Conservation (phyloP, 352 stramenopile species). For the Stramenopiles sp. region DNA sequence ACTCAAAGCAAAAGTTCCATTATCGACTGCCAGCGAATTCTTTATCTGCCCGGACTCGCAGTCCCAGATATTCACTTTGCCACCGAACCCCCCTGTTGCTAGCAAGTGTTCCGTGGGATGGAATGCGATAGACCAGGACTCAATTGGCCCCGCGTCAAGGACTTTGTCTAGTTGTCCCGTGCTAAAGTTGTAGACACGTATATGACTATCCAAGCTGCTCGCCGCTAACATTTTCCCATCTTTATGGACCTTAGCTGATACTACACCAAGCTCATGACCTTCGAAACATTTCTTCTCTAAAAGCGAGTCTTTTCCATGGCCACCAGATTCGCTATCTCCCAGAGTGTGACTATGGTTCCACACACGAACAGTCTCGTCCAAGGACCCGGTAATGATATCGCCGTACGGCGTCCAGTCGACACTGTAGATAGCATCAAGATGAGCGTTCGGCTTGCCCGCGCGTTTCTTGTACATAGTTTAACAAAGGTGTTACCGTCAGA, state of each 20-base stretch:
- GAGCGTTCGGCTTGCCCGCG: constrained; percentile 24
- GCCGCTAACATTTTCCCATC: constrained; percentile 44
- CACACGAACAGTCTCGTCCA: constrained; percentile 47
- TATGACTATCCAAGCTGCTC: constrained; percentile 53
- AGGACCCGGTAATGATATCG: constrained; percentile 57
- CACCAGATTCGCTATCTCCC: background rate
- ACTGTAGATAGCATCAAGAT: constrained; percentile 63
- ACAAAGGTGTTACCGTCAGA: too few species aligned
- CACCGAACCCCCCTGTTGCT: constrained; percentile 49
- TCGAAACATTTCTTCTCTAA: constrained; percentile 52
- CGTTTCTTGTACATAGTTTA: constrained; percentile 9
- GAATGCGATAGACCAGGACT: constrained; percentile 62
- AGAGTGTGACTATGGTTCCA: background rate
- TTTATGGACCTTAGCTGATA: constrained; percentile 55
- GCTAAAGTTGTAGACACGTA: constrained; percentile 47
- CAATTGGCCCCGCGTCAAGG: constrained; percentile 52
- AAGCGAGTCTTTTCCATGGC: constrained; percentile 28
- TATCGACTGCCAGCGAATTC: constrained; percentile 15
- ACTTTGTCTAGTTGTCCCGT: constrained; percentile 47
- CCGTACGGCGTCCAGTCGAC: constrained; percentile 60
- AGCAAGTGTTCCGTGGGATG: constrained; percentile 52
- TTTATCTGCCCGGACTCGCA: constrained; percentile 44
- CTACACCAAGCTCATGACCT: constrained; percentile 53
- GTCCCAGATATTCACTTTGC: constrained; percentile 63
- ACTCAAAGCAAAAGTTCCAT: constrained; percentile 21